A percentile compares a stretch with the other conserved stretches of the same genome.
These are phyloP conservation scores for Rhodotorula toruloides DNA, from an alignment of 768 basidiomycete species.

Conservation along the genomic window DNA sequence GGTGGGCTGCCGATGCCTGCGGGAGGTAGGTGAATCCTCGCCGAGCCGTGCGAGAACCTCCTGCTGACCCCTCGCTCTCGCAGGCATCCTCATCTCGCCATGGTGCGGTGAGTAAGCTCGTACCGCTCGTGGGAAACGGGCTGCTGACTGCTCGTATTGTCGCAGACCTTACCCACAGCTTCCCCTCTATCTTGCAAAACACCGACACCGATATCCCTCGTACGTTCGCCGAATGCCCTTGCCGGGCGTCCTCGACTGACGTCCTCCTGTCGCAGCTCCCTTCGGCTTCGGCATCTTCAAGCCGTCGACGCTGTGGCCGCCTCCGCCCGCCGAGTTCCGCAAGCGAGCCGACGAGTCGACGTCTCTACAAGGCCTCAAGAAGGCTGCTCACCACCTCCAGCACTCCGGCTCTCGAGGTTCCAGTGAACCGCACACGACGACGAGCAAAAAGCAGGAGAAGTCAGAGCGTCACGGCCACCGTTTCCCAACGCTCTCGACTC, in stretches of 20 bases:
- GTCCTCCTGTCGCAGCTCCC: constrained; percentile 29
- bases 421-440: too few relatives aligned
- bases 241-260: neutral
- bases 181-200: constrained; percentile 79
- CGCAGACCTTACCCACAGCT: constrained; percentile 85
- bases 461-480: neutral
- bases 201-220: constrained; percentile 61
- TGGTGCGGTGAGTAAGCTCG: constrained; percentile 56
- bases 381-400: constrained; percentile 9
- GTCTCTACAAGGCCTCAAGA: constrained; percentile 26
- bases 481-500: constrained; percentile 13
- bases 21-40: constrained; percentile 48
- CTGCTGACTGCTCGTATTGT: neutral
- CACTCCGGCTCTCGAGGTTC: neutral
- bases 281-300: constrained; percentile 49
- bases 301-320: constrained; percentile 49
- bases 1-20: constrained; percentile 72
- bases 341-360: constrained; percentile 36
- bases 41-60: neutral
- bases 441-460: neutral
- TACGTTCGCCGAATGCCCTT: neutral
- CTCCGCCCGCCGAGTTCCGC: constrained; percentile 46
- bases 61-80: neutral
- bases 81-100: constrained; percentile 77
- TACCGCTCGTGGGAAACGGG: neutral